phyloP scores from a whole-genome alignment of 495 filamentous ascomycete genomes.

The Thermothielavioides terrestris region DNA sequence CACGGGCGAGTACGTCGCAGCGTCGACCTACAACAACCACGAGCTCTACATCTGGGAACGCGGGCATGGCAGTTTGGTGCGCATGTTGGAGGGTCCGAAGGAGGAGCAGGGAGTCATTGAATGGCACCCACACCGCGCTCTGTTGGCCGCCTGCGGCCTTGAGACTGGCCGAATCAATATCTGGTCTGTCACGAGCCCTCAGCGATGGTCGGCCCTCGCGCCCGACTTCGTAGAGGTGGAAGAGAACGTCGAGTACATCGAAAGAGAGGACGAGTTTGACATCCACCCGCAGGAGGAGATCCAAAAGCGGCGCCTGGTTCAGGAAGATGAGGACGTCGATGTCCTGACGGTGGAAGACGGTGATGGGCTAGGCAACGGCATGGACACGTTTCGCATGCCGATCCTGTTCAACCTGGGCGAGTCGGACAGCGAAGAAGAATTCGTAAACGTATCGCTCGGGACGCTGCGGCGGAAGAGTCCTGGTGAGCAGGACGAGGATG shows the following conservation, averaged over 20 bases:
- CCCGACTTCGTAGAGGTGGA: slow-evolving; percentile 97
- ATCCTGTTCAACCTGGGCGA: slow-evolving; percentile 74
- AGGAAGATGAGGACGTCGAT: slow-evolving; percentile 81
- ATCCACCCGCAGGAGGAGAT: slow-evolving; percentile 94
- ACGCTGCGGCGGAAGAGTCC: slow-evolving; percentile 69
- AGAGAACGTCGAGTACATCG: slow-evolving; percentile 94
- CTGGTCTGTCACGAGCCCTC: slow-evolving; percentile 86
- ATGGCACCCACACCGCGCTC: slow-evolving; percentile 88
- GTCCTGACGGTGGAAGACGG: slow-evolving; percentile 65
- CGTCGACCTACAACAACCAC: slow-evolving; percentile 92
- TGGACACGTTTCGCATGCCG: slow-evolving; percentile 71
- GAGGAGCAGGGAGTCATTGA: slow-evolving; percentile 93
- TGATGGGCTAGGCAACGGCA: slow-evolving; percentile 49
- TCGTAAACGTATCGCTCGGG: slow-evolving; percentile 73
- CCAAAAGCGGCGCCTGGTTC: slow-evolving; percentile 77
- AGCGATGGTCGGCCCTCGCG: slow-evolving; percentile 93
- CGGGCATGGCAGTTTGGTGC: slow-evolving; percentile 82
- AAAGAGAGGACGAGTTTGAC: slow-evolving; percentile 95
- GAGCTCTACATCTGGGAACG: slow-evolving; percentile 99
- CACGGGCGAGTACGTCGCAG: slow-evolving; percentile 85
- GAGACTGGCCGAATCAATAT: slow-evolving; percentile 84
- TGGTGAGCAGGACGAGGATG: slow-evolving; percentile 38
- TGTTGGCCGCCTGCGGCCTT: slow-evolving; percentile 81
- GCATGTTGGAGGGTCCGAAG: slow-evolving; percentile 90
- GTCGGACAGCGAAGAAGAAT: slow-evolving; percentile 74